A percentile compares a stretch with the other conserved stretches of the same genome.
Evolutionary conservation across 306 rosid genomes (phyloP).

Genomic region (Echinosophora koreensis): DNA sequence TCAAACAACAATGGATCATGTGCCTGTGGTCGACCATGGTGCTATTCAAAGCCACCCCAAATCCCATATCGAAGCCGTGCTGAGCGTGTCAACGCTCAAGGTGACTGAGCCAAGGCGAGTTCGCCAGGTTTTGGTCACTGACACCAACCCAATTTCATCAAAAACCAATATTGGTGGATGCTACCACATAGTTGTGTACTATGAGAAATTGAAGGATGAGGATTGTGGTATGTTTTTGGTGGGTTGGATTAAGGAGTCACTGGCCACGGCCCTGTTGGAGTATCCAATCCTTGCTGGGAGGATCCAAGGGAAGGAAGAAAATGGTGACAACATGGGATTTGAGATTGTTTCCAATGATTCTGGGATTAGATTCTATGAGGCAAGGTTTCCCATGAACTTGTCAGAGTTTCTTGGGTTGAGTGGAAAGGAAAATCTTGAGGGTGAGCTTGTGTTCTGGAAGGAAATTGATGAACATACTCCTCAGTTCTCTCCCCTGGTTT

Average conservation of each 20-base stretch:
- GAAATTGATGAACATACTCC: conserved; percentile 50
- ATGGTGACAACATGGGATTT: not conserved
- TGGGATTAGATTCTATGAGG: conserved; percentile 53
- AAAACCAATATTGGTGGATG: conserved; percentile 21
- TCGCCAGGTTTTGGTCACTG: too few species aligned
- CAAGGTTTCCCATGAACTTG: conserved; percentile 36
- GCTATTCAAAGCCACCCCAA: too few species aligned
- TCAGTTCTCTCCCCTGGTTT: conserved; percentile 57
- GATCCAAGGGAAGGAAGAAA: conserved; percentile 10
- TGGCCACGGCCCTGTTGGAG: conserved; percentile 42
- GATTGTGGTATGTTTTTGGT: conserved; percentile 46
- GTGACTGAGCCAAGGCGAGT: too few species aligned
- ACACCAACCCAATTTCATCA: too few species aligned
- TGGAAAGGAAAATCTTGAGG: conserved; percentile 42
- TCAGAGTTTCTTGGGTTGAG: conserved; percentile 48
- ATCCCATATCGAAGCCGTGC: too few species aligned
- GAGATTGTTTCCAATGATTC: conserved; percentile 55
- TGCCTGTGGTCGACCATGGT: too few species aligned
- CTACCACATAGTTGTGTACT: conserved; percentile 51
- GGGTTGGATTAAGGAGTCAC: conserved; percentile 60
- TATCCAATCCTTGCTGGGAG: conserved; percentile 55
- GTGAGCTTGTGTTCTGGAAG: conserved; percentile 64
- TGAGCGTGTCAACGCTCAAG: too few species aligned
- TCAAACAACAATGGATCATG: too few species aligned
- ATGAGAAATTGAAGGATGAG: conserved; percentile 20